Base-by-base conservation (phyloP, 495 filamentous ascomycete species). In the Daldinia caldariorum region DNA sequence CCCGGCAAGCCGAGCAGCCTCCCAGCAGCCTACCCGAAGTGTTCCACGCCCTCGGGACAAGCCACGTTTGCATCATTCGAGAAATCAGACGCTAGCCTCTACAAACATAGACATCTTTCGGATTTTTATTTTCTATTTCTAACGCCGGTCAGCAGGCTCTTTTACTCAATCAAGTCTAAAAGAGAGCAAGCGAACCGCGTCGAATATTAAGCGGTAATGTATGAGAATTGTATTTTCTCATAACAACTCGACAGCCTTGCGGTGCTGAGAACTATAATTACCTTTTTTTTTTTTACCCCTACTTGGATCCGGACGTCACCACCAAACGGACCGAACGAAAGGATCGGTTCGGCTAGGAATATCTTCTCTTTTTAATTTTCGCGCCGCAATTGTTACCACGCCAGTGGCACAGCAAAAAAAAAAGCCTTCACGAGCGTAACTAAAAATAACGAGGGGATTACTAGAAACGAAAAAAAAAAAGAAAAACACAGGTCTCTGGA, bases 11-110 rank as follows among this genome's bases (percentile, higher is more conserved):
- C 70, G 70, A 69, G 58, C 29, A 61, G 62, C 57, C 65, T 47
- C 66, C 57, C 38, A 70, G 62, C 65, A 69, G 61, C 43, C 61
- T 62, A 69, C 70, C 70, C 65, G 65, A 68, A 55, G 70, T n/a
- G 70, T 69, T 26, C 70, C 70, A 72, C 49, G 60, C 61, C 57
- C 38, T 58, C 65, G 70, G 70, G 70, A 72, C 70, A 72, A 72
- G 70, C 70, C 70, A 72, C 70, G 45, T 66, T 66, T 60, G 57
- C 61, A 69, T 72, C 58, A 56, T 53, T 32, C 61, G 64, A 61
- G 70, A 59, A 54, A 72, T 72, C 60, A 57, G 61, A 63, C 56
- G 66, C 65, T 56, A 61, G 63, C 58, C 63, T 61, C 59, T 41
- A 45, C 61, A 45, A 70, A 62, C 13, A 39, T 32, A 20, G 29